Base-by-base conservation (phyloP, 2,329 filamentous ascomycete species). In the Ascochyta koolunga region DNA sequence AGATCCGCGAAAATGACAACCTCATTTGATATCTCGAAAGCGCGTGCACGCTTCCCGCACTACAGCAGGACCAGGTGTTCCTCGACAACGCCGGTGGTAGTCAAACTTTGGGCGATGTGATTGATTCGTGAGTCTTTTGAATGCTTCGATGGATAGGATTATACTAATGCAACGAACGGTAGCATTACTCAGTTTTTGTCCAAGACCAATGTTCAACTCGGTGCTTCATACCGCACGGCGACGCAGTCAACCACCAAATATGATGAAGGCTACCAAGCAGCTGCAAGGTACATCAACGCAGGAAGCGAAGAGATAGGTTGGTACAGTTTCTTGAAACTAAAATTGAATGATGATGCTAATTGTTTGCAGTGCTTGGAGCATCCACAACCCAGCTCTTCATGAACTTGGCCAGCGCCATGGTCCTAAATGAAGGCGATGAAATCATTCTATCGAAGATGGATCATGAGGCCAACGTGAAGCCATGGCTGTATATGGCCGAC, bases 71-170 rank as follows among this genome's bases (percentile, higher is more conserved):
- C 40, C 88, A 91, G 66, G 80, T 92, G 43, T 91, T 84, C 70
- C 83, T 93, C 61, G 89, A 93, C 68, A 93, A 93, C 68, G 90
- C 89, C 10, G 89, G 89, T 16, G 89, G 89, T 32, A 90, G 86
- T 67, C 89, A 93, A 66, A 81, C 85, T 1, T 76, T 93, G 3
- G 83, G 83, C 22, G 78, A 81, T 15, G 90, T 90, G 15, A 85
- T 88, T 53, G 82, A 89, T 50, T 82, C 83, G 86, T 89, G 70
- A 75, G 81, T 38, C 44, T 8, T 16, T 19, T 4, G 10, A 11
- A 5, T 19, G 21, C 4, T n/a, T 21, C n/a, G 4, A 11, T n/a
- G 0, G 5, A 18, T 5, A 27, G 2, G 2, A 2, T 2, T 6
- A 13, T 11, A 24, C 57, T 64, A 41, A 62, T 10, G 10, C 0